Percentiles rank a stretch among this genome's conserved stretches.
Evolutionary conservation across 768 basidiomycete genomes (phyloP).

Genomic region (Russula sp.): DNA sequence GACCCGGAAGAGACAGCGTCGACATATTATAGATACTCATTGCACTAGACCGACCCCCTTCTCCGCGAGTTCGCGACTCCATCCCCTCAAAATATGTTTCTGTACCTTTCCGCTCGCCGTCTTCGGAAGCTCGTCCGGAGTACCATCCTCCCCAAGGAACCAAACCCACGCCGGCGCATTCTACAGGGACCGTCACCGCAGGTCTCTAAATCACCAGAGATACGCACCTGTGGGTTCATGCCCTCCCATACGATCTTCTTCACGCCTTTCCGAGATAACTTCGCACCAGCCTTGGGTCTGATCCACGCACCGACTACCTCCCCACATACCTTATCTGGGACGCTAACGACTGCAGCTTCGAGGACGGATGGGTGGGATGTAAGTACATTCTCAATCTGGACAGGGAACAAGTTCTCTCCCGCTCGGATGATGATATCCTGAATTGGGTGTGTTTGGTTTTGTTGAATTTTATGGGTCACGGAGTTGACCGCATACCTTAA

Average conservation of each 20-base stretch:
- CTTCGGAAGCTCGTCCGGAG: conserved; percentile 59
- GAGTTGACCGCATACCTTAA: conserved; percentile 49
- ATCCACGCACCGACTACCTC: conserved; percentile 84
- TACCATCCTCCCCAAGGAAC: conserved; percentile 67
- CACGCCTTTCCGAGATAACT: conserved; percentile 46
- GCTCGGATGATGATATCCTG: conserved; percentile 84
- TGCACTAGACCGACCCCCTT: conserved; percentile 36
- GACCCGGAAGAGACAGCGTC: too few species aligned
- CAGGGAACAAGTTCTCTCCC: conserved; percentile 82
- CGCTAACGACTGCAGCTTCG: conserved; percentile 70
- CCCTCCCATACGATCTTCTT: conserved; percentile 44
- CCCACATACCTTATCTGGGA: conserved; percentile 61
- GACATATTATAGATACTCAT: background rate
- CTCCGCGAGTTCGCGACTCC: conserved; percentile 53
- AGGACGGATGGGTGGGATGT: conserved; percentile 49
- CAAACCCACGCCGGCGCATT: conserved; percentile 80
- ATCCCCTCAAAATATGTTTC: conserved; percentile 70
- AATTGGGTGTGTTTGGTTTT: background rate
- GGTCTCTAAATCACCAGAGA: background rate
- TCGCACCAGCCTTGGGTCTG: conserved; percentile 33
- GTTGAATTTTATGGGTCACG: background rate
- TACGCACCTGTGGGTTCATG: conserved; percentile 76
- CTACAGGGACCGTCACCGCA: conserved; percentile 33
- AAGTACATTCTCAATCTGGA: conserved; percentile 76
- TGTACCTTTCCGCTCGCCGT: conserved; percentile 84